Percentiles rank a stretch among this genome's conserved stretches.
Evolutionary conservation across 306 rosid genomes (phyloP).

Genomic region (Argentina anserina): DNA sequence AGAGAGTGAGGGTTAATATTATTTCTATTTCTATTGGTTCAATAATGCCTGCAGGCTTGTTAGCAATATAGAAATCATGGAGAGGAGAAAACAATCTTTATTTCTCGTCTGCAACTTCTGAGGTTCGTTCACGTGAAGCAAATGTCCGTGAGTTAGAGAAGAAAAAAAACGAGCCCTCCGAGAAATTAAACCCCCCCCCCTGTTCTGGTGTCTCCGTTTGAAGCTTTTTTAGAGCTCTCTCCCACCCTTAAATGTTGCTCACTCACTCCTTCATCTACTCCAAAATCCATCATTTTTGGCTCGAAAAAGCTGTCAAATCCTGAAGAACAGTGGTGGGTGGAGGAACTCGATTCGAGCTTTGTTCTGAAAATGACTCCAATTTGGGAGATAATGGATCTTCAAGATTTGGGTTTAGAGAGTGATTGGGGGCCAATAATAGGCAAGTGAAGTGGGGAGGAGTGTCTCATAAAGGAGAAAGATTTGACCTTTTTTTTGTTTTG

Average conservation of each 20-base stretch:
- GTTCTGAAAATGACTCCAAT: neutral
- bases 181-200: slow-evolving; percentile 17
- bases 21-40: neutral
- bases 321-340: neutral
- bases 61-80: slow-evolving; percentile 28
- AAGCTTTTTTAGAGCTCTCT: slow-evolving; percentile 14
- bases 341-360: neutral
- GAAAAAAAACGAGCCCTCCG: slow-evolving; percentile 4
- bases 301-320: neutral
- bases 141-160: slow-evolving; percentile 30
- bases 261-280: neutral
- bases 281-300: neutral
- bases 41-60: slow-evolving; percentile 31
- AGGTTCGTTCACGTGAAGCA: slow-evolving; percentile 47
- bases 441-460: neutral
- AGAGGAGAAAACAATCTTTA: slow-evolving; percentile 24
- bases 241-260: slow-evolving; percentile 10
- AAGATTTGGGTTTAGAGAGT: slow-evolving; percentile 1
- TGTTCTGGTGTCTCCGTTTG: slow-evolving; percentile 12
- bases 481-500: slow-evolving; percentile 5
- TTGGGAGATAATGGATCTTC: slow-evolving; percentile 3
- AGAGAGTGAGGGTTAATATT: neutral
- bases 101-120: slow-evolving; percentile 37
- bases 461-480: neutral
- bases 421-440: neutral